phyloP scores from a whole-genome alignment of 306 rosid genomes.

The Castanopsis chinensis region DNA sequence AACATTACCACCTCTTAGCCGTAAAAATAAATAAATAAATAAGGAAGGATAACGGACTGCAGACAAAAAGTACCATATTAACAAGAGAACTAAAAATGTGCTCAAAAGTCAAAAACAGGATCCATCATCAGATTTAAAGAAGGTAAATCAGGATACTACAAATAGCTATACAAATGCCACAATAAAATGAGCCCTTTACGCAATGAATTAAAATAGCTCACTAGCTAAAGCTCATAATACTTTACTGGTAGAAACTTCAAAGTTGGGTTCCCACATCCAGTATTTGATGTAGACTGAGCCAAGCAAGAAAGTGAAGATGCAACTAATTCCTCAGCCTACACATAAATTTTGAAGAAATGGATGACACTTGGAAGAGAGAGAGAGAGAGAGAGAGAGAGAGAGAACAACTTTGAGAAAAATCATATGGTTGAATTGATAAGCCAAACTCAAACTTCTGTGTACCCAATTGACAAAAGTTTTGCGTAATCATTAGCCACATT shows the following conservation, averaged over 20 bases:
- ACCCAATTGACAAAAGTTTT: slow-evolving; percentile 54
- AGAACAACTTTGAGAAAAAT: background rate
- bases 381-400: too few relatives aligned
- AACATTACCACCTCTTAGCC: background rate
- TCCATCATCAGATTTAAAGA: background rate
- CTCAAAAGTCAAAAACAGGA: background rate
- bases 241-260: slow-evolving; percentile 48
- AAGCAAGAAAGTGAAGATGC: slow-evolving; percentile 44
- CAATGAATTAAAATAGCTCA: slow-evolving; percentile 4
- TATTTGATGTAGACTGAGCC: slow-evolving; percentile 27
- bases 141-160: background rate
- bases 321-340: too few relatives aligned
- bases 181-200: background rate
- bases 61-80: background rate
- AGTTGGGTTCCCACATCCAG: slow-evolving; percentile 36
- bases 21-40: background rate
- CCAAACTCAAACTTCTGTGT: slow-evolving; percentile 33
- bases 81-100: background rate
- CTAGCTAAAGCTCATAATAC: slow-evolving; percentile 1
- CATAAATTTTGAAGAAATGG: too few relatives aligned
- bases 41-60: background rate
- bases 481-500: slow-evolving; percentile 82
- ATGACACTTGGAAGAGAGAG: too few relatives aligned
- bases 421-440: background rate
- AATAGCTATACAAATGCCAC: background rate